Evolutionary conservation across 768 basidiomycete species (phyloP), one percentile per base, ranked within the genome.

Genomic region (Boletus reticulatus): DNA sequence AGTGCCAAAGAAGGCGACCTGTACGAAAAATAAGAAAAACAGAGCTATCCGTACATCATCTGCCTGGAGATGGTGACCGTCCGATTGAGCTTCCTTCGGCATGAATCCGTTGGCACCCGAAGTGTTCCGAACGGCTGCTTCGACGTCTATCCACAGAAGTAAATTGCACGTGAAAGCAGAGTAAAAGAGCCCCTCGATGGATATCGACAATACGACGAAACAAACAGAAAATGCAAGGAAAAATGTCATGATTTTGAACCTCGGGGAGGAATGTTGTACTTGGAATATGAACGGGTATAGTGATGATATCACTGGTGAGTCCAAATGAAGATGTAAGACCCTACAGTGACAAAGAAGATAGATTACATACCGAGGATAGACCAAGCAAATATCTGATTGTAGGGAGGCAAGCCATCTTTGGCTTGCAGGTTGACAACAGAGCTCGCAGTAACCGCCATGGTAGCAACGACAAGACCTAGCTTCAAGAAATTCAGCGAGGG

Each of bases 161-260:
- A 94, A 69, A 6, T 84, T 84, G 19, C 73, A 72, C 0, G 83
- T 82, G 64, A 87, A 93, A 13, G 82, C 77, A n/a, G 82, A 74
- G 62, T 85, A 92, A 70, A 94, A 94, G 14, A 92, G 75, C 0
- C 86, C 88, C 64, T 94, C 92, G 22, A 87, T 82, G 55, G 87
- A 88, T 67, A 93, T 89, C 4, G 92, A 90, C 17, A 94, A 78
- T 37, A 92, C 78, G 36, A 92, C 78, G 56, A 93, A 94, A 62
- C 84, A 86, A 4, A 85, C 85, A 0, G 83, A 81, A 57, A 92
- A 88, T 7, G 84, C 83, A 43, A 91, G 78, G 67, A 89, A 89
- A 62, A 84, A 82, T 29, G 77, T 75, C 32, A 86, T 69, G 14
- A 87, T 74, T 62, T 80, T 85, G 1, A 83, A 79, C 48, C 70